phyloP scores from a whole-genome alignment of 345 rosid species.

The Ricinus communis region DNA sequence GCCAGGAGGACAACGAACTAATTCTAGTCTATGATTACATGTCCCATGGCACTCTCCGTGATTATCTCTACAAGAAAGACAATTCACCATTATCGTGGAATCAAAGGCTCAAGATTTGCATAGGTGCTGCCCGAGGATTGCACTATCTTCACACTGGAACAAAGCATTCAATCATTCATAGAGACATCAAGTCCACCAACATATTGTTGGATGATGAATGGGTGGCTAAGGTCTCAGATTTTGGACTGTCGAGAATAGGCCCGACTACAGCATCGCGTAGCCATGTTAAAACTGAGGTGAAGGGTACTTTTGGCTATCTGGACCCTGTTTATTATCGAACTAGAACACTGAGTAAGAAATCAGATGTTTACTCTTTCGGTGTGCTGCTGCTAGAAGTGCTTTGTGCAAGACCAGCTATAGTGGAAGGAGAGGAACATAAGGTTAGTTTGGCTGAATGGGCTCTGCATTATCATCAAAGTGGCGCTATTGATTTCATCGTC shows the following conservation, averaged over 20 bases:
- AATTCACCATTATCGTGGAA: slow-evolving; percentile 10
- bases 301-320: slow-evolving; percentile 14
- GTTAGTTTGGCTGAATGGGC: slow-evolving; percentile 20
- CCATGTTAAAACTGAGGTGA: slow-evolving; percentile 11
- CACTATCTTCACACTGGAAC: slow-evolving; percentile 15
- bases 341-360: slow-evolving; percentile 9
- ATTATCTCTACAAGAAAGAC: slow-evolving; percentile 10
- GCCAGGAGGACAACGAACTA: slow-evolving; percentile 4
- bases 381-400: slow-evolving; percentile 14
- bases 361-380: slow-evolving; percentile 19
- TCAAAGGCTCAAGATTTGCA: slow-evolving; percentile 15
- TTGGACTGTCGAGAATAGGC: slow-evolving; percentile 5
- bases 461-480: neutral
- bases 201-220: slow-evolving; percentile 13
- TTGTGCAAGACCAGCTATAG: slow-evolving; percentile 9
- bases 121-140: slow-evolving; percentile 14
- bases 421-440: neutral
- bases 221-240: slow-evolving; percentile 7
- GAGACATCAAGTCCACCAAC: slow-evolving; percentile 16
- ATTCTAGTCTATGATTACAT: slow-evolving; percentile 18
- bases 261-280: neutral
- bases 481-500: neutral
- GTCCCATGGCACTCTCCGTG: slow-evolving; percentile 3
- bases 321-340: slow-evolving; percentile 6
- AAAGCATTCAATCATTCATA: slow-evolving; percentile 7